Evolutionary conservation across 345 rosid species (phyloP).

Genomic region (Theobroma cacao): DNA sequence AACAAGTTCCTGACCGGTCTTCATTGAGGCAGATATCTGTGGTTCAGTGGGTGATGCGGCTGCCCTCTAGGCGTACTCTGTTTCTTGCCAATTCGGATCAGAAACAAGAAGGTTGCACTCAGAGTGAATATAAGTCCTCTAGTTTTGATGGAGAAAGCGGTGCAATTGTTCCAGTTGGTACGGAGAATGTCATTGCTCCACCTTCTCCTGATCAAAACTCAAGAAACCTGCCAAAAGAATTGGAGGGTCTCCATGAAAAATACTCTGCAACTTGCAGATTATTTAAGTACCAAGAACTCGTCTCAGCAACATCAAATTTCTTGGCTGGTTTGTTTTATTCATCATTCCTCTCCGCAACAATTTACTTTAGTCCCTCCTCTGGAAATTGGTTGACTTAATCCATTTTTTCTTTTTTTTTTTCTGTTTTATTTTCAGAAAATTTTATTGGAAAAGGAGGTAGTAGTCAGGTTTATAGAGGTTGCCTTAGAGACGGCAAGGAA

Average conservation of each 20-base stretch:
- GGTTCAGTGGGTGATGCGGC: constrained; percentile 63
- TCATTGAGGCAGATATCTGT: constrained; percentile 54
- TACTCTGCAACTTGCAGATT: constrained; percentile 73
- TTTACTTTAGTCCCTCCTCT: neutral
- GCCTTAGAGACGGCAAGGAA: constrained; percentile 71
- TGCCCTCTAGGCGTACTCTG: constrained; percentile 51
- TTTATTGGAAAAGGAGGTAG: constrained; percentile 91
- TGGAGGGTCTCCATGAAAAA: constrained; percentile 60
- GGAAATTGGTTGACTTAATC: neutral
- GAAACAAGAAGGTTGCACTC: constrained; percentile 24
- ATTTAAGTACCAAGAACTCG: constrained; percentile 77
- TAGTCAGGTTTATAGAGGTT: constrained; percentile 84
- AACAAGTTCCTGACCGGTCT: constrained; percentile 31
- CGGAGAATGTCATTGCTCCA: constrained; percentile 23
- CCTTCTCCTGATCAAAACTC: constrained; percentile 32
- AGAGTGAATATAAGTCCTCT: constrained; percentile 23
- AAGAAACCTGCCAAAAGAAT: constrained; percentile 45
- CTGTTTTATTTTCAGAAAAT: constrained; percentile 53
- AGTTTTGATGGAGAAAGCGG: constrained; percentile 50
- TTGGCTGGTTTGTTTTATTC: constrained; percentile 48
- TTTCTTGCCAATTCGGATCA: constrained; percentile 35
- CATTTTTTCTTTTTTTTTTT: neutral
- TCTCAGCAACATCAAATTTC: constrained; percentile 69
- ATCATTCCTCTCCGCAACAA: constrained; percentile 2
- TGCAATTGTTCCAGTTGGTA: constrained; percentile 48